Base-by-base conservation (phyloP, 2,329 filamentous ascomycete genomes). In the Penicillium frequentans region DNA sequence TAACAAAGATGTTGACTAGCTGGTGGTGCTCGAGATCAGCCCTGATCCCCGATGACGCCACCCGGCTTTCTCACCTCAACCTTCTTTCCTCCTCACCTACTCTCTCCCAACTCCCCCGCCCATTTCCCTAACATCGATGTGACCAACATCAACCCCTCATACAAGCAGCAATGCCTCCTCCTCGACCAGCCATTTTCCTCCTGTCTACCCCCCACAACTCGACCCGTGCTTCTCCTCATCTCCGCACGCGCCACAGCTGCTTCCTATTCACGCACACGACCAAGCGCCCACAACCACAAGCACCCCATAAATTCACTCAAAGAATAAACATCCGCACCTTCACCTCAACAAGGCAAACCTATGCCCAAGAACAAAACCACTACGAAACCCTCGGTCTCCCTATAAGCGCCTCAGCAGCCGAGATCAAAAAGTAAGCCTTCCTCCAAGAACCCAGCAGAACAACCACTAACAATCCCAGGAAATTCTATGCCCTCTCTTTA, bases 401-500 rank as follows among this genome's bases (percentile, higher is more conserved):
- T 0, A 81, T 82, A 43, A 83, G 84, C 62, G 93, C 93, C 42
- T 86, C 89, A 16, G 77, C 84, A 1, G 79, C 81, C 9, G 91
- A 96, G 52, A 93, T 98, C 60, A 98, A 98, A 76, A 93, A 90
- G 88, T 91, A 72, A n/a, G 19, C 45, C 9, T 29, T 19, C n/a
- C n/a, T 24, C 44, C 47, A n/a, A 49, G 47, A 48, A 16, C 27
- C 23, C 24, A 33, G 10, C 33, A 10, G 27, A 54, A 11, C 52
- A 26, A 47, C 50, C 39, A 42, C 46, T 29, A n/a, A 11, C 50
- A 80, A 77, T 8, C 11, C 8, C 49, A 81, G 78, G 65, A 77
- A 85, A 72, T 99, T 97, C 84, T 98, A 97, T 82, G 77, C 83
- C 59, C 90, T 98, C 73, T 96, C 92, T 70, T 96, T 97, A 77